These are phyloP conservation scores for Chaetomiaceae sp. DNA, from an alignment of 2,329 filamentous ascomycete species.

Conservation along the genomic window DNA sequence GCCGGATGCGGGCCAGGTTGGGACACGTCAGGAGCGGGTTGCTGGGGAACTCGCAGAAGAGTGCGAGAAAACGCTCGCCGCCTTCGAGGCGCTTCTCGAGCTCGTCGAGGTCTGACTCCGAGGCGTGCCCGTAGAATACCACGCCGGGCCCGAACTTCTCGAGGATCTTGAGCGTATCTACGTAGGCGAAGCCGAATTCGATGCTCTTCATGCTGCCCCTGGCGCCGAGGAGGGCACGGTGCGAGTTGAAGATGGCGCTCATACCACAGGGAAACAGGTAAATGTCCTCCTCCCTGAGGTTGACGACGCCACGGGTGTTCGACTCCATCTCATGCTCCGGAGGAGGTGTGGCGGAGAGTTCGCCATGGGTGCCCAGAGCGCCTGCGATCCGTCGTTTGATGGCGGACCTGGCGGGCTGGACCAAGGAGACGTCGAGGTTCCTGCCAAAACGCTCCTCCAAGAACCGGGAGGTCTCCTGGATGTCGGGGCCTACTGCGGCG, in stretches of 20 bases:
- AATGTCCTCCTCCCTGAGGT: conserved; percentile 78
- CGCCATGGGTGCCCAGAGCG: conserved; percentile 67
- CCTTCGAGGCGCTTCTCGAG: conserved; percentile 64
- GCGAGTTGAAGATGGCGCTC: conserved; percentile 89
- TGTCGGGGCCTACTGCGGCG: conserved; percentile 31
- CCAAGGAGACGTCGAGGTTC: conserved; percentile 76
- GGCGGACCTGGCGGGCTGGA: conserved; percentile 77
- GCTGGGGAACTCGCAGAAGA: conserved; percentile 93
- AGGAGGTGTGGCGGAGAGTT: conserved; percentile 52
- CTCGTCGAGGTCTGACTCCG: conserved; percentile 73
- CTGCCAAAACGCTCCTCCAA: conserved; percentile 92
- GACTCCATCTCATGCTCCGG: conserved; percentile 42
- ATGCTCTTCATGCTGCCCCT: conserved; percentile 69
- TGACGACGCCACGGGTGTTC: conserved; percentile 53
- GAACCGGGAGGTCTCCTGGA: conserved; percentile 69
- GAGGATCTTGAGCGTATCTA: conserved; percentile 91
- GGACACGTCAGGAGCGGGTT: conserved; percentile 86
- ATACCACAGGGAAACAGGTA: conserved; percentile 87
- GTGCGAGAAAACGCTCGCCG: conserved; percentile 72
- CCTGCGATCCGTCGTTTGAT: conserved; percentile 86
- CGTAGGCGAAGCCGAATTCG: conserved; percentile 95
- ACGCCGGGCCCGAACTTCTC: conserved; percentile 92
- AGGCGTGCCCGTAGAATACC: conserved; percentile 80
- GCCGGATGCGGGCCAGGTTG: conserved; percentile 74
- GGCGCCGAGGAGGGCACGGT: conserved; percentile 64